phyloP scores from a whole-genome alignment of 148 eudicot genomes.

The Beta vulgaris region DNA sequence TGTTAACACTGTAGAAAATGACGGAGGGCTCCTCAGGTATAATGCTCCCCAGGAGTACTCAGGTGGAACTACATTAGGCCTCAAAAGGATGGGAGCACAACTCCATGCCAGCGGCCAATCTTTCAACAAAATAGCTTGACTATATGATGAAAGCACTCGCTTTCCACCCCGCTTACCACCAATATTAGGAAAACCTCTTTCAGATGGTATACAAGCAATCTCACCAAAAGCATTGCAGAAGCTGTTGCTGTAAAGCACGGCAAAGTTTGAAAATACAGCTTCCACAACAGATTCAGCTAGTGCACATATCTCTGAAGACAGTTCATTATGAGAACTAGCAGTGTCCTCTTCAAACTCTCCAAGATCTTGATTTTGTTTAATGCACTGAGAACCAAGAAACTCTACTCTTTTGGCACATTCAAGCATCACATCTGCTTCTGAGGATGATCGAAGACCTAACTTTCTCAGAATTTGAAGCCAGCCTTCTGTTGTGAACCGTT shows the following conservation, averaged over 20 bases:
- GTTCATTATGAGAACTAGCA: constrained; percentile 47
- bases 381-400: constrained; percentile 67
- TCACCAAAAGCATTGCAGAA: constrained; percentile 83
- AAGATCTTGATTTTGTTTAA: constrained; percentile 39
- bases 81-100: constrained; percentile 75
- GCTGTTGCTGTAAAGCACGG: constrained; percentile 81
- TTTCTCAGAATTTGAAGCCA: constrained; percentile 86
- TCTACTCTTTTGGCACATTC: constrained; percentile 93
- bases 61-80: constrained; percentile 76
- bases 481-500: constrained; percentile 69
- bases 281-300: constrained; percentile 79
- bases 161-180: constrained; percentile 85
- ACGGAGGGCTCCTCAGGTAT: constrained; percentile 80
- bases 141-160: constrained; percentile 81
- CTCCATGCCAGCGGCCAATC: constrained; percentile 99
- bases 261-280: constrained; percentile 85
- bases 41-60: constrained; percentile 96
- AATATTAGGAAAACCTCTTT: constrained; percentile 85
- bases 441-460: constrained; percentile 68
- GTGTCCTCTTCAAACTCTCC: constrained; percentile 57
- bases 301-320: constrained; percentile 74
- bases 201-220: constrained; percentile 88
- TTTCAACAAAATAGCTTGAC: constrained; percentile 75
- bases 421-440: constrained; percentile 80
- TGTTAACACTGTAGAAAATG: constrained; percentile 60